Percentiles rank a stretch among this genome's conserved stretches.
These are phyloP conservation scores for Penicillium brasilianum DNA, from an alignment of 2,329 filamentous ascomycete species.

Conservation along the genomic window DNA sequence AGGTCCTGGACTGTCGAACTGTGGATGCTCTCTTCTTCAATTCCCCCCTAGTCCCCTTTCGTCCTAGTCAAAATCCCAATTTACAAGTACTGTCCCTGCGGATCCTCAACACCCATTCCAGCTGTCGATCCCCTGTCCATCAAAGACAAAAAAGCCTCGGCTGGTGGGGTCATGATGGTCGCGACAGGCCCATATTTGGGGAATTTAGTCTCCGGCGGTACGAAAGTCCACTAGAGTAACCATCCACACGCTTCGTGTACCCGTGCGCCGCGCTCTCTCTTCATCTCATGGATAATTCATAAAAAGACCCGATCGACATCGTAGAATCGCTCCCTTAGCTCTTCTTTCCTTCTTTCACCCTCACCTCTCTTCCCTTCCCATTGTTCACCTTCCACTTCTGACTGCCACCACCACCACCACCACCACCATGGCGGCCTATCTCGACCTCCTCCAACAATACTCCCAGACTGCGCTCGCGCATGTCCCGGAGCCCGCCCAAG, in stretches of 20 bases:
- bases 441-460: conserved; percentile 34
- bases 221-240: neutral
- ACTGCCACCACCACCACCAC: neutral
- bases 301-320: conserved; percentile 3
- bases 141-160: neutral
- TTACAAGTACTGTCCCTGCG: neutral
- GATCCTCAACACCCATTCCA: neutral
- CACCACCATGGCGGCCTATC: conserved; percentile 29
- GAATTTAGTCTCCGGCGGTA: conserved; percentile 5
- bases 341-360: neutral
- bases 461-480: conserved; percentile 29
- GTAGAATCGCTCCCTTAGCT: neutral
- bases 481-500: conserved; percentile 37
- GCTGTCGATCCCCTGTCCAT: neutral
- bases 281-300: neutral
- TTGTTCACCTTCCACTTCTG: neutral
- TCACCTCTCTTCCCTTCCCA: neutral
- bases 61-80: neutral
- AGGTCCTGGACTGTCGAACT: neutral
- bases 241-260: neutral
- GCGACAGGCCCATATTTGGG: neutral
- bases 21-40: too few relatives aligned
- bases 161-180: neutral
- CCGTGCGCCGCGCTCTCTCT: neutral
- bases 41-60: neutral